Base-by-base conservation (phyloP, 331 rosid genomes). In the Malus hybrid region DNA sequence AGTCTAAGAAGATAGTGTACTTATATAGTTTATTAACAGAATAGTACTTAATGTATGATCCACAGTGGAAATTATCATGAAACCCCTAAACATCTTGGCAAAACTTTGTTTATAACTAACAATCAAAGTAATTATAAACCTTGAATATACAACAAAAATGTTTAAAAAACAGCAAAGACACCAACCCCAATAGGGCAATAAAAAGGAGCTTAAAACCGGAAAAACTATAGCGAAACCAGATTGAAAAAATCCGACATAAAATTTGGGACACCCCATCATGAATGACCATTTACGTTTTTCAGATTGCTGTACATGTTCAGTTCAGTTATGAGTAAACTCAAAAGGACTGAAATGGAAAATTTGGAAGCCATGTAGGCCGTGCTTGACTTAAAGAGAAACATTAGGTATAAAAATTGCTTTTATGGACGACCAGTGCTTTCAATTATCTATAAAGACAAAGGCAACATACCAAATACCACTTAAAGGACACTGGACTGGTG, bases 381-480 rank as follows among this genome's bases (percentile, higher is more conserved):
- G 78, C 65, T 46, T 28, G 48, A 22, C 5, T 59, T 59, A 61
- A 79, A 89, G 79, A 81, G 20, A 77, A 63, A 36, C 6, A 79
- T 85, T 83, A 84, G 96, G 96, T 86, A 76, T 10, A 68, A 81
- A 87, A 85, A 85, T 78, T 88, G 73, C 69, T 80, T 83, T 87
- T 74, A 3, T 80, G 84, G 84, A 83, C 74, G 85, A 77, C 65
- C 67, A 84, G 82, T 90, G 89, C 84, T 68, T 65, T 78, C 89
- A 87, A 88, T 87, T 69, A 88, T 86, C 89, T 90, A 67, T 54
- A 86, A 87, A 71, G 96, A 93, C 93, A 91, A 86, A n/a, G 81
- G 75, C 83, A 85, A 85, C 64, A 60, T 70, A 90, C 91, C 89
- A 86, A 84, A 86, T 77, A 75, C 65, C 91, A 81, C 85, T 80